phyloP scores from a whole-genome alignment of 441 rosid genomes.

The Theobroma grandiflorum region DNA sequence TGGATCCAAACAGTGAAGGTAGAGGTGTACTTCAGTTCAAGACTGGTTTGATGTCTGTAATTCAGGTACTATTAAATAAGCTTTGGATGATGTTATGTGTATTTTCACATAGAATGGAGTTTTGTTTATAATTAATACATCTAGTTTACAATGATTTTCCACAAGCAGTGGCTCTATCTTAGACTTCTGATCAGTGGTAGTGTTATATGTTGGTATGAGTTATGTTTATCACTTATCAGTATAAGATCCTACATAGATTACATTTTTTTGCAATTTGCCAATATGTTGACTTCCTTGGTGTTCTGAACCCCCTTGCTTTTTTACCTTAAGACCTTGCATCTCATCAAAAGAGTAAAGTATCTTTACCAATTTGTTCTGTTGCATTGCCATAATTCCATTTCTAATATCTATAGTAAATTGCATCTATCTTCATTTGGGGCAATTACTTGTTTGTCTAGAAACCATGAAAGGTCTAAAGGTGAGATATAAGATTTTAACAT shows the following conservation, averaged over 20 bases:
- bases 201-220: background rate
- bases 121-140: background rate
- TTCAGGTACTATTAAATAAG: constrained; percentile 61
- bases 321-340: background rate
- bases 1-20: constrained; percentile 96
- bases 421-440: background rate
- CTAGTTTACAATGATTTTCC: background rate
- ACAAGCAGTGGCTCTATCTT: background rate
- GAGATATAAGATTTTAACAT: background rate
- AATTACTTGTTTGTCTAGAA: background rate
- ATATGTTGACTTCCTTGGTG: background rate
- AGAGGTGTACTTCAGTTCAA: constrained; percentile 99
- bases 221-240: background rate
- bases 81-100: constrained; percentile 17
- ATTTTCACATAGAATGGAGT: background rate
- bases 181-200: background rate
- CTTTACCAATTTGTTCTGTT: background rate
- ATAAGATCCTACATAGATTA: background rate
- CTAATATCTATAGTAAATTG: background rate
- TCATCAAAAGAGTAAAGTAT: background rate
- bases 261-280: background rate
- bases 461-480: background rate
- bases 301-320: background rate
- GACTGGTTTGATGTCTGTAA: constrained; percentile 97
- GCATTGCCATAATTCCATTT: background rate